These are phyloP conservation scores for Annulohypoxylon nitens DNA, from an alignment of 495 filamentous ascomycete species.

Conservation along the genomic window DNA sequence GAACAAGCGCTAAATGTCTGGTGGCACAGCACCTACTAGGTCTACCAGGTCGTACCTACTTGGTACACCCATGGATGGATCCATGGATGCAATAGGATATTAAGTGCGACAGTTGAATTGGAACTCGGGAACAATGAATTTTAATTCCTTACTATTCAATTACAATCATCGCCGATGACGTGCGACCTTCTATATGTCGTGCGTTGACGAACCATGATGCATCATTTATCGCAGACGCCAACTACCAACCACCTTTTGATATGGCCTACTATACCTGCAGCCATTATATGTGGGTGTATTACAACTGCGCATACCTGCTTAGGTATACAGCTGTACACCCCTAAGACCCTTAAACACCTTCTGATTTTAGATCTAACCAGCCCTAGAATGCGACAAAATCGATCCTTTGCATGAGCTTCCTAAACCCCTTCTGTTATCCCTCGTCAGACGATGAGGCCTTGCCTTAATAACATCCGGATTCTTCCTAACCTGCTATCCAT, in stretches of 20 bases:
- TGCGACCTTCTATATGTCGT: not conserved
- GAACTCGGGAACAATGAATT: too few relatives aligned
- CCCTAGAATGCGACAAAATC: conserved; percentile 19
- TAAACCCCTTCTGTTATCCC: conserved; percentile 25
- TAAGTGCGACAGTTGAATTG: too few relatives aligned
- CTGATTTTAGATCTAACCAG: conserved; percentile 34
- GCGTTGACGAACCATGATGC: not conserved
- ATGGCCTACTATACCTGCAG: not conserved
- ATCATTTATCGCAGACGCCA: not conserved
- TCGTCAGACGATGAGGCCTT: conserved; percentile 30
- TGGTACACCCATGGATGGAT: too few relatives aligned
- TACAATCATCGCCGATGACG: conserved; percentile 2
- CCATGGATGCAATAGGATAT: too few relatives aligned
- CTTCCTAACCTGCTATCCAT: conserved; percentile 1
- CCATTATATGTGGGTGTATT: too few relatives aligned
- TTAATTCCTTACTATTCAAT: conserved; percentile 2
- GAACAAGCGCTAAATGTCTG: too few relatives aligned
- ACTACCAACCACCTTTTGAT: conserved; percentile 7
- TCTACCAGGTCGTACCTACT: too few relatives aligned
- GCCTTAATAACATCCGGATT: conserved; percentile 10
- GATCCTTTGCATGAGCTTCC: conserved; percentile 26
- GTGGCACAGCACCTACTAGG: too few relatives aligned
- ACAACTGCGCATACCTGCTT: too few relatives aligned
- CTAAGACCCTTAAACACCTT: conserved; percentile 26
- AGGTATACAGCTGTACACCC: not conserved